Evolutionary conservation across 2,329 filamentous ascomycete species (phyloP).

Genomic region (Penicillium crustosum): DNA sequence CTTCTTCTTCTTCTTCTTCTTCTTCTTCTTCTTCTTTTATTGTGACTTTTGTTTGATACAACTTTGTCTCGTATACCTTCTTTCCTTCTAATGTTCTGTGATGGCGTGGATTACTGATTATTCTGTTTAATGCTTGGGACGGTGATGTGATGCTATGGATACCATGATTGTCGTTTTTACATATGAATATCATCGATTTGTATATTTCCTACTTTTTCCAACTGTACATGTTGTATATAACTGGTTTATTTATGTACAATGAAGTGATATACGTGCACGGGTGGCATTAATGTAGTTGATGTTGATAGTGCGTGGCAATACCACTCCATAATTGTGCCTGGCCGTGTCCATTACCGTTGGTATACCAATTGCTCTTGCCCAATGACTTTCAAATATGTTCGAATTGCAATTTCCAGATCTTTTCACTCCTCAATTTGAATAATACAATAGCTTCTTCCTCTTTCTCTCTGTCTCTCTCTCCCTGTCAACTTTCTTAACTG

Average conservation of each 20-base stretch:
- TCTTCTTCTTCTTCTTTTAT: not conserved
- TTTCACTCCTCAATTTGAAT: not conserved
- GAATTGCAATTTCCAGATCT: not conserved
- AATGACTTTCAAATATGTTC: not conserved
- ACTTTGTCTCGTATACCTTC: slow-evolving; percentile 11
- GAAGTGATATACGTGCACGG: not conserved
- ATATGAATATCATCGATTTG: not conserved
- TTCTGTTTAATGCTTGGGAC: slow-evolving; percentile 23
- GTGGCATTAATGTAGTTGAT: not conserved
- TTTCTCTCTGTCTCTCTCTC: not conserved
- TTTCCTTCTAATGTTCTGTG: slow-evolving; percentile 8
- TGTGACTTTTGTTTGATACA: slow-evolving; percentile 1
- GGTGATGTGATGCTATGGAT: slow-evolving; percentile 31
- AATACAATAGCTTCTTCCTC: no score
- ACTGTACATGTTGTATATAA: not conserved
- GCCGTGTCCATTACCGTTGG: not conserved
- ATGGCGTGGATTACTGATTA: slow-evolving; percentile 8
- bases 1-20: not conserved
- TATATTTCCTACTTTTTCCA: not conserved
- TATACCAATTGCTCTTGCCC: not conserved
- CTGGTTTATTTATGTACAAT: no score
- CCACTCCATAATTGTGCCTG: not conserved
- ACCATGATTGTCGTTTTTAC: slow-evolving; percentile 21
- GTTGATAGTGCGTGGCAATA: not conserved
- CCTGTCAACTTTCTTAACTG: not conserved